Evolutionary conservation across 2,329 filamentous ascomycete genomes (phyloP), one percentile per base, ranked within the genome.

Genomic region (Septoria petroselini): DNA sequence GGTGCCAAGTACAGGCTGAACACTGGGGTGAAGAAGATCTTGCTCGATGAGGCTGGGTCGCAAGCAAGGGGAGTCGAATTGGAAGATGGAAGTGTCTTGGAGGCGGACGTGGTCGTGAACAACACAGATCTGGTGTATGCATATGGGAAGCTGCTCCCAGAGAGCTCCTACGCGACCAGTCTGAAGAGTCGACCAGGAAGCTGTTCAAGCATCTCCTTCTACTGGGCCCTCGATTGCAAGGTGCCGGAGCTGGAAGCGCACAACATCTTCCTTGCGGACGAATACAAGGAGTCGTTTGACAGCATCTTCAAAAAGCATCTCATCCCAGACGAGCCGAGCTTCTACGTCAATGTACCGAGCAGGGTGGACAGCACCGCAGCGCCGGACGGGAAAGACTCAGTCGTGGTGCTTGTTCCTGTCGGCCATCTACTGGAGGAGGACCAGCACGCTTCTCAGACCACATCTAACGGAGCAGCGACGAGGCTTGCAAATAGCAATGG

Each of bases 301-400:
- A 77, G 79, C 51, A 89, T 89, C 52, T 89, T 90, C 74, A 81
- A 85, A 57, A 71, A 79, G 23, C 82, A 88, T 52, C 70, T 76
- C 2, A 80, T 89, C 7, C 86, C 86, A 1, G 66, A 76, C 1
- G 76, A 88, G 51, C 85, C 85, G 0, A 84, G 80, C 48, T 90
- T 89, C 72, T 89, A 89, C 68, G 79, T 89, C 68, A 88, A 89
- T 63, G 84, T 89, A 0, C 86, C 86, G 0, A 84, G 79, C 39
- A 77, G 85, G 9, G 76, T 88, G 6, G 86, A 89, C 57, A 71
- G 80, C 0, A 76, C 76, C 0, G 86, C 86, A 1, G 84, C 86
- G 0, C 86, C 86, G 0, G 66, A 73, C 2, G 81, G 78, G 1
- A 78, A 77, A 58, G 86, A 90, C 61, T 73, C 78, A 1, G 68